Evolutionary conservation across 192 early-diverging fungal genomes (phyloP).

Genomic region (Fimicolochytrium jonesii): DNA sequence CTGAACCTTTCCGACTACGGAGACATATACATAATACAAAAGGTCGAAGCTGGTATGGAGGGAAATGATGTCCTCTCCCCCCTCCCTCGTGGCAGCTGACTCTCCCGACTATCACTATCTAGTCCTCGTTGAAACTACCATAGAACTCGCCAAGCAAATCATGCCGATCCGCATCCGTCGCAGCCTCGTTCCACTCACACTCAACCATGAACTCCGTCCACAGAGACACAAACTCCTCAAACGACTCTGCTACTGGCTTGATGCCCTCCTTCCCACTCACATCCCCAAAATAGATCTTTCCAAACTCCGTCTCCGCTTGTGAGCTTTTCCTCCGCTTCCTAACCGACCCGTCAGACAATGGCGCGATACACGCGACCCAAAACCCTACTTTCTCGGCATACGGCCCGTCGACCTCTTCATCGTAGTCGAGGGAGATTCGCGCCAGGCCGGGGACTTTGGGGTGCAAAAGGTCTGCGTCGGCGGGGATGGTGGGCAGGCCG

Average conservation of each 20-base stretch:
- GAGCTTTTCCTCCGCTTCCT: background rate
- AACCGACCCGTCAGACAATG: too few relatives aligned
- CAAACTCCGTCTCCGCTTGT: slow-evolving; percentile 1
- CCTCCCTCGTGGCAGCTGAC: too few relatives aligned
- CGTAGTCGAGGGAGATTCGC: slow-evolving; percentile 13
- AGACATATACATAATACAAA: too few relatives aligned
- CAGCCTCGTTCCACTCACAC: background rate
- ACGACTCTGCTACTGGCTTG: background rate
- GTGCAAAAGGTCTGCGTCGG: background rate
- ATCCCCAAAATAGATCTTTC: slow-evolving; percentile 4
- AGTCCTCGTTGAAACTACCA: background rate
- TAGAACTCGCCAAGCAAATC: slow-evolving; percentile 9
- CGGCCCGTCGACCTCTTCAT: slow-evolving; percentile 13
- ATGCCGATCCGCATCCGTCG: background rate
- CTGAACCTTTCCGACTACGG: too few relatives aligned
- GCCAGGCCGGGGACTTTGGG: background rate
- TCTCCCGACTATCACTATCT: too few relatives aligned
- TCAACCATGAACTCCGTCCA: background rate
- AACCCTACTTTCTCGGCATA: background rate
- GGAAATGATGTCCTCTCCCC: too few relatives aligned
- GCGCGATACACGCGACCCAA: background rate
- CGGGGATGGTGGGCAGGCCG: slow-evolving; percentile 4
- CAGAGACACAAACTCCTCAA: background rate
- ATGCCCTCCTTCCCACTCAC: background rate
- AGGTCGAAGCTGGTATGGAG: too few relatives aligned